Base-by-base conservation (phyloP, 2,329 filamentous ascomycete species). In the Ophiostoma himal-ulmi region DNA sequence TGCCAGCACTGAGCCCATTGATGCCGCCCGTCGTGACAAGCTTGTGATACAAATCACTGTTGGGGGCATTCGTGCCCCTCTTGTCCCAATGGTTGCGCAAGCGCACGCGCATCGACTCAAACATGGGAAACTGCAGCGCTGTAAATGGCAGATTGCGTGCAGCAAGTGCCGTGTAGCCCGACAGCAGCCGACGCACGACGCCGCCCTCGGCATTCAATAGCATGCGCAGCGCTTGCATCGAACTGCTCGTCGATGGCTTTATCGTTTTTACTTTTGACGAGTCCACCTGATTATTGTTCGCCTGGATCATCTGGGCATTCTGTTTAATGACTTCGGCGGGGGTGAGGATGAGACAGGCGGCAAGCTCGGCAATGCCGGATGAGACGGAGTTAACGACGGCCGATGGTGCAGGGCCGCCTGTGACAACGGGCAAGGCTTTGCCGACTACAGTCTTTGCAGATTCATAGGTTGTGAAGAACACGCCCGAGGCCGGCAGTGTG, bases 391-490 rank as follows among this genome's bases (percentile, higher is more conserved):
- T 90, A 70, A 93, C 85, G 11, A 93, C 74, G 0, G 86, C 83
- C 0, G 92, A 91, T 0, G 93, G 60, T 1, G 57, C 65, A 5
- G 68, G 39, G n/a, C 65, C 36, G 39, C 68, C 52, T 0, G 67
- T 64, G 17, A 39, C 54, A 2, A 36, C 72, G 72, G 82, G 81
- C 2, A 86, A 82, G 52, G 83, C 77, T 26, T 78, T 78, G 20
- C 83, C 82, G 1, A 96, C 83, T 2, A 86, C 78, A 3, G 82
- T 80, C 79, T 96, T 96, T 26, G 89, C 83, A 65, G 84, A 88
- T 80, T 97, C 93, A 78, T 97, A 97, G 0, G 91, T 94, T 1
- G 91, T 93, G 80, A 97, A 97, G 82, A 97, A 97, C 13, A 92
- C 84, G 72, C 92, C 93, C 68, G 93, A 92, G 70, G 91, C 91